Evolutionary conservation across 345 rosid species (phyloP).

Genomic region (Corchorus capsularis): DNA sequence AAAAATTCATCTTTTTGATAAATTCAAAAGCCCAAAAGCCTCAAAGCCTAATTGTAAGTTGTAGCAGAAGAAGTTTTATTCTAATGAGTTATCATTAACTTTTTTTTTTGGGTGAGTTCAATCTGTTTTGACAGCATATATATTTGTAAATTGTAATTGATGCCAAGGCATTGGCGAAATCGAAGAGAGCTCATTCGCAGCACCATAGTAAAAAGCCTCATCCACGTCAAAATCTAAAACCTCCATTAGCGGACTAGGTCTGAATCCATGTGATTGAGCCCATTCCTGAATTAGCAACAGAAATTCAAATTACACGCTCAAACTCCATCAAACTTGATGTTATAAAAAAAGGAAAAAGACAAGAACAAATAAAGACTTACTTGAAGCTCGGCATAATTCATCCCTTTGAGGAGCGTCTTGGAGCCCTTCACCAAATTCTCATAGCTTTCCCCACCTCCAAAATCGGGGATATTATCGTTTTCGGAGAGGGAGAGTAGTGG

Average conservation of each 20-base stretch:
- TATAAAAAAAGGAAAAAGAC: no score
- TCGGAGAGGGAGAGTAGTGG: slow-evolving; percentile 15
- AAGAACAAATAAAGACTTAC: slow-evolving; percentile 32
- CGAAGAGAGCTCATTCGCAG: slow-evolving; percentile 85
- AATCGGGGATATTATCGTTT: slow-evolving; percentile 11
- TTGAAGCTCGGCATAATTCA: slow-evolving; percentile 68
- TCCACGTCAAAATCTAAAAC: slow-evolving; percentile 47
- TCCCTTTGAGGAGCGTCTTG: slow-evolving; percentile 70
- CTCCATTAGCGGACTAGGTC: slow-evolving; percentile 57
- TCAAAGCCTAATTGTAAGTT: not conserved
- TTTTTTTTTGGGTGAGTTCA: not conserved
- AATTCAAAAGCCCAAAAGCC: no score
- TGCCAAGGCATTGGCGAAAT: slow-evolving; percentile 72
- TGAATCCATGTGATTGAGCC: slow-evolving; percentile 81
- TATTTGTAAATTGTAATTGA: slow-evolving; percentile 64
- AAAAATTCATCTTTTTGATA: no score
- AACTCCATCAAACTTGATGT: not conserved
- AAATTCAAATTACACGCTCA: not conserved
- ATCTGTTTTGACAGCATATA: no score
- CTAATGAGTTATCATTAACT: not conserved
- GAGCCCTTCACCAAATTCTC: slow-evolving; percentile 27
- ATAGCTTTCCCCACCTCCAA: slow-evolving; percentile 22
- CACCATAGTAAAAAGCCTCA: slow-evolving; percentile 62
- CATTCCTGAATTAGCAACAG: slow-evolving; percentile 54
- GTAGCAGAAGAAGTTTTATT: not conserved